phyloP scores from a whole-genome alignment of 2,329 filamentous ascomycete species.

The Diaporthe eres region DNA sequence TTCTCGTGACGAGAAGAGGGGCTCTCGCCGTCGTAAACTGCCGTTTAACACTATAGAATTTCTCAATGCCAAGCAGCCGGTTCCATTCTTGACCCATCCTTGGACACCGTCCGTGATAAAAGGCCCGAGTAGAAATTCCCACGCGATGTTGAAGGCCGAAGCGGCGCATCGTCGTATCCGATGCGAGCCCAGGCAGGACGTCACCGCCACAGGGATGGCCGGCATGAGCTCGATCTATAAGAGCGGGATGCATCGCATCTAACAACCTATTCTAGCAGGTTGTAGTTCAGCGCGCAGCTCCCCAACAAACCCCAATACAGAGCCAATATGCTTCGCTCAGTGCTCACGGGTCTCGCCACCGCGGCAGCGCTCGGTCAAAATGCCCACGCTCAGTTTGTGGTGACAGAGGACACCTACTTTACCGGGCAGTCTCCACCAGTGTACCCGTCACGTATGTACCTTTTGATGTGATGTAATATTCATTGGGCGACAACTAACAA shows the following conservation, averaged over 20 bases:
- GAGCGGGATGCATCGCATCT: neutral
- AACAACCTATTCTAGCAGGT: neutral
- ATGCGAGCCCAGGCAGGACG: slow-evolving; percentile 1
- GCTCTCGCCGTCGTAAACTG: neutral
- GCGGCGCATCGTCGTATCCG: slow-evolving; percentile 1
- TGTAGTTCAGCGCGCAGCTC: neutral
- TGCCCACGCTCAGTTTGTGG: slow-evolving; percentile 23
- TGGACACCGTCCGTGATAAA: neutral
- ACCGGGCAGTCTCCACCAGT: slow-evolving; percentile 65
- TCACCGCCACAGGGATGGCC: slow-evolving; percentile 7
- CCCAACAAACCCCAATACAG: neutral
- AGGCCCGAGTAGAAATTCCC: slow-evolving; percentile 22
- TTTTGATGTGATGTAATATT: neutral
- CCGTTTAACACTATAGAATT: slow-evolving; percentile 7
- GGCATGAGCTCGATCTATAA: slow-evolving; percentile 8
- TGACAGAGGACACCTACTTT: slow-evolving; percentile 56
- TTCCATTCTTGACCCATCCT: slow-evolving; percentile 3
- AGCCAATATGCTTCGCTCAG: slow-evolving; percentile 24
- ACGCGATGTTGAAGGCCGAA: neutral
- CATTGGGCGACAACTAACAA: neutral
- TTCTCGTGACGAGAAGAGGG: slow-evolving; percentile 24
- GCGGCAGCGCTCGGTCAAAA: slow-evolving; percentile 17
- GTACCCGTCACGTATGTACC: slow-evolving; percentile 65
- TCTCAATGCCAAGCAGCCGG: slow-evolving; percentile 21
- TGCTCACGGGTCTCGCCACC: slow-evolving; percentile 17